Percentiles rank a stretch among this genome's conserved stretches.
These are phyloP conservation scores for Voacanga thouarsii DNA, from an alignment of 257 asterid species.

Conservation along the genomic window DNA sequence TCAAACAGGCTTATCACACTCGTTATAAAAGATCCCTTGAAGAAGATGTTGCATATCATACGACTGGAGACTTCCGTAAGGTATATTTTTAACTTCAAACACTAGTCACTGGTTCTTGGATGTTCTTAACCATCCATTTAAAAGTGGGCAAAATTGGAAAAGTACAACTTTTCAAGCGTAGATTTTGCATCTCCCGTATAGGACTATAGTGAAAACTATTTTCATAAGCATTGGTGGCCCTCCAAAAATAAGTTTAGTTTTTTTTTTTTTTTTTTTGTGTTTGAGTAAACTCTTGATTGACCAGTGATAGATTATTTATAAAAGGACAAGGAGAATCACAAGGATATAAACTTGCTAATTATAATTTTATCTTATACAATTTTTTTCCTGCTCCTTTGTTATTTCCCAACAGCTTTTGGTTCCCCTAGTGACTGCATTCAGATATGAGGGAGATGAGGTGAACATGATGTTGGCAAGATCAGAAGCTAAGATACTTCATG, in stretches of 20 bases:
- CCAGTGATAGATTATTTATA: neutral
- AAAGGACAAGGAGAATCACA: neutral
- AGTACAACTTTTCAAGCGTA: neutral
- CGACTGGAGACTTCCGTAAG: slow-evolving; percentile 75
- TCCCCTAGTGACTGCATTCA: slow-evolving; percentile 79
- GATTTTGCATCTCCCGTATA: neutral
- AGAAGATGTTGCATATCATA: slow-evolving; percentile 87
- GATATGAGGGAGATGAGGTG: slow-evolving; percentile 82
- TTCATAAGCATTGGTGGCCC: neutral
- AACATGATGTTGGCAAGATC: slow-evolving; percentile 64
- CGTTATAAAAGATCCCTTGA: slow-evolving; percentile 78
- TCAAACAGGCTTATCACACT: slow-evolving; percentile 61
- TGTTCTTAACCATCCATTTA: too few relatives aligned
- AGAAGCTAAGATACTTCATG: slow-evolving; percentile 77
- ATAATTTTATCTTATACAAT: too few relatives aligned
- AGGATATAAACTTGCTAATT: neutral
- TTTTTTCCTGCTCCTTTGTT: neutral
- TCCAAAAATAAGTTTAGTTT: neutral
- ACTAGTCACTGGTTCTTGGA: neutral
- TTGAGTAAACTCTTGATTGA: too few relatives aligned
- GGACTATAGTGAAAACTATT: neutral
- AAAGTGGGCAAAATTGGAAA: too few relatives aligned
- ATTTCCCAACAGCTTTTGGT: slow-evolving; percentile 66
- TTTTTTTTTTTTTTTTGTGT: neutral
- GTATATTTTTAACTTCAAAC: slow-evolving; percentile 27